These are phyloP conservation scores for Plenodomus lindquistii DNA, from an alignment of 2,329 filamentous ascomycete species.

Conservation along the genomic window DNA sequence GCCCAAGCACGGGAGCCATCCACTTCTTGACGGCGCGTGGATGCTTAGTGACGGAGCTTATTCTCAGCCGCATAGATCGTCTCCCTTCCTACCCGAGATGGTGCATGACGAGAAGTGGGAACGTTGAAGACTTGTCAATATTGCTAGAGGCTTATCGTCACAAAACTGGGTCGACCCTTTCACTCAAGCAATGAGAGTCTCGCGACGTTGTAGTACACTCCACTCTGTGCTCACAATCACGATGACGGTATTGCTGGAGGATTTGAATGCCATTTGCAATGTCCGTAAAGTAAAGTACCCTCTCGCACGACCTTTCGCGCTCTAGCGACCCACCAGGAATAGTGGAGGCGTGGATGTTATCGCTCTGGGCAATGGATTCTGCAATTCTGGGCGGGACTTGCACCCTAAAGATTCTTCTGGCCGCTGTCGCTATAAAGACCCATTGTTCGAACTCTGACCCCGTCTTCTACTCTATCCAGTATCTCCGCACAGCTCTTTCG, in stretches of 20 bases:
- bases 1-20: neutral
- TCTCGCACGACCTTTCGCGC: neutral
- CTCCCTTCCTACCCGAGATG: neutral
- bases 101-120: neutral
- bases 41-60: neutral
- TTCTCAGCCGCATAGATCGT: neutral
- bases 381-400: neutral
- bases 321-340: neutral
- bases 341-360: neutral
- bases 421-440: neutral
- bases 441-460: neutral
- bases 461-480: neutral
- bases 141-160: neutral
- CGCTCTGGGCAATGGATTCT: neutral
- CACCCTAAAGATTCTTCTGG: neutral
- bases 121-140: neutral
- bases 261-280: neutral
- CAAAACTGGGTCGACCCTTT: neutral
- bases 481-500: neutral
- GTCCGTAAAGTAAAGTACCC: neutral
- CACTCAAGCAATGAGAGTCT: neutral
- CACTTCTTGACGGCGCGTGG: neutral
- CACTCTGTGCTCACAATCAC: neutral
- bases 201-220: neutral
- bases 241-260: neutral